These are phyloP conservation scores for Boletus coccyginus DNA, from an alignment of 768 basidiomycete genomes.

Conservation along the genomic window DNA sequence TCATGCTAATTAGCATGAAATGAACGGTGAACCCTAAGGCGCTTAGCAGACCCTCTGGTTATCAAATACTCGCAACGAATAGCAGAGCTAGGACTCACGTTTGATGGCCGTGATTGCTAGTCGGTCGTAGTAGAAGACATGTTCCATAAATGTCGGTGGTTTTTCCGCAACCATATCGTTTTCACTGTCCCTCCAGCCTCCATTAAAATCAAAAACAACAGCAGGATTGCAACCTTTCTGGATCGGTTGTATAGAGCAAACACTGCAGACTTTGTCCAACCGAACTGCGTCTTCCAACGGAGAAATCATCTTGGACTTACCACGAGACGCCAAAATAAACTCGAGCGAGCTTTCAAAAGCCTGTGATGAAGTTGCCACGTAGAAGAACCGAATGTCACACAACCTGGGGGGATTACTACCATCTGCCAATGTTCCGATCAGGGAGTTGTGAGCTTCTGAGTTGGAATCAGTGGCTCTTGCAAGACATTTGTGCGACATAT, in stretches of 20 bases:
- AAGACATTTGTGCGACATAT: neutral
- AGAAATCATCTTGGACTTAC: constrained; percentile 1
- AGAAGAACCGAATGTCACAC: constrained; percentile 11
- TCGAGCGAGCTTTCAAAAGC: constrained; percentile 11
- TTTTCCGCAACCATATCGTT: neutral
- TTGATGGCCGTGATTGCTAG: neutral
- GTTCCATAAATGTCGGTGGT: neutral
- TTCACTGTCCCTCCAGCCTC: constrained; percentile 3
- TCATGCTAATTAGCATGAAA: constrained; percentile 15
- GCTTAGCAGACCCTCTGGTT: neutral
- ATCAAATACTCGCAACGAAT: neutral
- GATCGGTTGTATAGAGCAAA: constrained; percentile 22
- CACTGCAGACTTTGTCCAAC: constrained; percentile 7
- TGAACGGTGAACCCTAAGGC: constrained; percentile 14
- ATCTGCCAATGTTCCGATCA: constrained; percentile 7
- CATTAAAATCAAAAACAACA: constrained; percentile 1
- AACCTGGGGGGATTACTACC: constrained; percentile 7
- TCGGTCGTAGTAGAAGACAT: constrained; percentile 7
- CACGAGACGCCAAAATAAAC: constrained; percentile 14
- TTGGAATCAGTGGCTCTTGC: neutral
- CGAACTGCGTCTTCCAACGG: neutral
- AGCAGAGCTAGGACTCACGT: neutral
- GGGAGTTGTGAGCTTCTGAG: constrained; percentile 16
- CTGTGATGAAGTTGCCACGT: constrained; percentile 1
- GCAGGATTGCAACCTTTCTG: constrained; percentile 4